Conservation (phyloP, 2,329 filamentous ascomycete species). For the Hypoxylon sp. region DNA sequence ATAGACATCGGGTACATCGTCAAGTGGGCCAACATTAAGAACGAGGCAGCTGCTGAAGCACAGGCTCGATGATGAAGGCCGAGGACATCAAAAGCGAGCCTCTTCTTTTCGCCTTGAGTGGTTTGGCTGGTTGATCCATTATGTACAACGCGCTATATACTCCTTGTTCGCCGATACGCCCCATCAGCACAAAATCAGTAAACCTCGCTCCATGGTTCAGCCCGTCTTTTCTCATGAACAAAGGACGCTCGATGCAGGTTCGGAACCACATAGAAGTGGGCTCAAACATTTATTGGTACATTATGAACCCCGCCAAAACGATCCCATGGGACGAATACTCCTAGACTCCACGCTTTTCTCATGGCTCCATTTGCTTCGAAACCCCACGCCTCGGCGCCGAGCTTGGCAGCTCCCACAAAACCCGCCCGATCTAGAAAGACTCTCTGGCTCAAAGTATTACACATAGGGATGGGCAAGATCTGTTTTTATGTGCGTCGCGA, state of each 20-base stretch:
- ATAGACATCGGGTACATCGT: slow-evolving; percentile 53
- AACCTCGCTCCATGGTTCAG: background rate
- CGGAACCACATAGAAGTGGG: background rate
- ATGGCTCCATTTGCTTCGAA: background rate
- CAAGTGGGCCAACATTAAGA: slow-evolving; percentile 44
- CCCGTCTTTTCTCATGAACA: background rate
- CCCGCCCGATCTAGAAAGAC: background rate
- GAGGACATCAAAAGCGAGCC: background rate
- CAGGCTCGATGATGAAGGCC: background rate
- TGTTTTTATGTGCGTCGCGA: background rate
- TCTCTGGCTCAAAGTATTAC: slow-evolving; percentile 1
- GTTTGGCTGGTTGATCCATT: background rate
- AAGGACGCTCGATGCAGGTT: background rate
- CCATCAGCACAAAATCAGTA: background rate
- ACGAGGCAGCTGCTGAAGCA: background rate
- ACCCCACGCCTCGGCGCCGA: background rate
- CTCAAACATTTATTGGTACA: background rate
- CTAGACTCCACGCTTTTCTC: background rate
- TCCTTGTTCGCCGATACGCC: background rate
- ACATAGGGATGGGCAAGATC: background rate
- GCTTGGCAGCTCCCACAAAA: background rate
- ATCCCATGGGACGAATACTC: background rate
- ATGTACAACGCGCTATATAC: background rate
- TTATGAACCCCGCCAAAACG: background rate
- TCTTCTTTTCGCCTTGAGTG: background rate